phyloP scores from a whole-genome alignment of 2,329 filamentous ascomycete species.

The Trichoderma sp. region DNA sequence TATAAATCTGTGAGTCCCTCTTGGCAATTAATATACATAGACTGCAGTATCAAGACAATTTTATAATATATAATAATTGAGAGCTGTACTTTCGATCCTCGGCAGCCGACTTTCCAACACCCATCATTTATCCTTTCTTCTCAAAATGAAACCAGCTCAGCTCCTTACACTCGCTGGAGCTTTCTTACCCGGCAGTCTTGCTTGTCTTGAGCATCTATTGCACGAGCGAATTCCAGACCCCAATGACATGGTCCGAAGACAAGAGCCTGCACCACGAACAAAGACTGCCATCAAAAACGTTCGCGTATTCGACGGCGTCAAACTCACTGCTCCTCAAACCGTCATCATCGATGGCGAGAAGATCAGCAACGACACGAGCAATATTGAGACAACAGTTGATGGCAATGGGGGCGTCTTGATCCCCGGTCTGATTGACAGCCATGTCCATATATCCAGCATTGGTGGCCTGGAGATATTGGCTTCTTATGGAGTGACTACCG shows the following conservation, averaged over 20 bases:
- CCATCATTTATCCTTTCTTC: neutral
- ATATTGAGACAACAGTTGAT: neutral
- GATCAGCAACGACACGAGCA: conserved; percentile 8
- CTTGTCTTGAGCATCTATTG: conserved; percentile 8
- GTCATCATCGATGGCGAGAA: conserved; percentile 12
- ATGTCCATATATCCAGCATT: conserved; percentile 8
- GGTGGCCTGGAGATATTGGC: neutral
- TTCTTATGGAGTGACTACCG: conserved; percentile 7
- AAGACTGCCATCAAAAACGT: conserved; percentile 13
- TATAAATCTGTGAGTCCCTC: neutral
- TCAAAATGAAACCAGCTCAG: neutral
- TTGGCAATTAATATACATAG: neutral
- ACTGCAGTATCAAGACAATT: neutral
- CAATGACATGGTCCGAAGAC: neutral
- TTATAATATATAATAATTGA: too few relatives aligned
- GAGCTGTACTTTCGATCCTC: too few relatives aligned
- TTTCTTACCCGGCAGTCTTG: neutral
- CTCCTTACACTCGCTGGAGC: neutral
- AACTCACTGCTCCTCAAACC: neutral
- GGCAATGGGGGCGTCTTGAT: conserved; percentile 13
- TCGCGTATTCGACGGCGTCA: conserved; percentile 1
- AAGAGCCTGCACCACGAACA: neutral
- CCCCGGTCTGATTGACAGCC: conserved; percentile 6
- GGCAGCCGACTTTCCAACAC: too few relatives aligned
- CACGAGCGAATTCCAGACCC: neutral